Conservation (phyloP, 2,329 filamentous ascomycete species). For the Aspergillus transmontanensis region DNA sequence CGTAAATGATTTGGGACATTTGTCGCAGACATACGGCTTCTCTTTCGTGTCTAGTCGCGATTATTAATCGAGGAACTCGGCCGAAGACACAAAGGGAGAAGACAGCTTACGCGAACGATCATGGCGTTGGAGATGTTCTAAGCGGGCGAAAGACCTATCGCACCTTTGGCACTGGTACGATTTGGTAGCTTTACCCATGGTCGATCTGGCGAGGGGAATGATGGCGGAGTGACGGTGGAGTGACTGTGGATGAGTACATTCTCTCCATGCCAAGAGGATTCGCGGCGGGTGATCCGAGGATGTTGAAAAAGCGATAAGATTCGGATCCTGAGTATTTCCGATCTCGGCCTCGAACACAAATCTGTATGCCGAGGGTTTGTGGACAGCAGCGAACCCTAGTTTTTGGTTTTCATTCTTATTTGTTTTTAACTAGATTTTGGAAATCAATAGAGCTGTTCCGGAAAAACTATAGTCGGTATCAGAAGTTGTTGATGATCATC, state of each 20-base stretch:
- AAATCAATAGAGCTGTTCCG: too few species aligned
- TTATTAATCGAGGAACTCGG: slow-evolving; percentile 10
- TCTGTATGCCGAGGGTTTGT: too few species aligned
- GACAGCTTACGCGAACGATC: slow-evolving; percentile 35
- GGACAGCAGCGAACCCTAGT: too few species aligned
- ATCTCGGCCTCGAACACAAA: background rate
- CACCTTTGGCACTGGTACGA: slow-evolving; percentile 36
- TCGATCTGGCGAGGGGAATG: background rate
- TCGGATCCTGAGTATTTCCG: background rate
- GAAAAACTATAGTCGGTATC: too few species aligned
- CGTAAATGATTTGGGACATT: slow-evolving; percentile 38
- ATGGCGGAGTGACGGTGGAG: background rate
- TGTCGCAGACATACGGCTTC: slow-evolving; percentile 33
- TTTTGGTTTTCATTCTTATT: too few species aligned
- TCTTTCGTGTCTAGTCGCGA: slow-evolving; percentile 36
- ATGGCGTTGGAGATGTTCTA: slow-evolving; percentile 40
- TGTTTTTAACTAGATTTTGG: too few species aligned
- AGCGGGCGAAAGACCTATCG: slow-evolving; percentile 32
- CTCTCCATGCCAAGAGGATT: background rate
- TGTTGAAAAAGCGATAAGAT: background rate
- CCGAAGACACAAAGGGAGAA: background rate
- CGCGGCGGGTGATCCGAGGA: background rate
- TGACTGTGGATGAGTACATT: background rate
- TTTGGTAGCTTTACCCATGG: slow-evolving; percentile 23
- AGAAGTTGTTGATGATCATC: too few species aligned